phyloP scores from a whole-genome alignment of 1,284 basidiomycete genomes.

The Wallemia mellicola region DNA sequence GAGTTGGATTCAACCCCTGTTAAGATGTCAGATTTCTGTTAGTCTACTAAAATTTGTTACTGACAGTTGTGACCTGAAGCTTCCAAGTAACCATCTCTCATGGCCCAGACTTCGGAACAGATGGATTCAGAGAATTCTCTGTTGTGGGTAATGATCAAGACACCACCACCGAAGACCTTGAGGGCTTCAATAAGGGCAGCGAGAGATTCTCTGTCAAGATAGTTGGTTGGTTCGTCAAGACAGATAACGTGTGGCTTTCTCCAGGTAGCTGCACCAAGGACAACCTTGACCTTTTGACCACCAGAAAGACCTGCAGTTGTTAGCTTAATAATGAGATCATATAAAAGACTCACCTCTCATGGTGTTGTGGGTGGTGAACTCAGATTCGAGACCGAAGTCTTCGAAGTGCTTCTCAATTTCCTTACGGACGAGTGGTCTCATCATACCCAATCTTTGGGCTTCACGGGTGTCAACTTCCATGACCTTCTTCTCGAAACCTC shows the following conservation, averaged over 20 bases:
- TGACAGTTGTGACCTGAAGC: conserved; percentile 85
- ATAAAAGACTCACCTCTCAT: conserved; percentile 8
- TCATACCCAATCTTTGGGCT: conserved; percentile 80
- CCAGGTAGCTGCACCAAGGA: conserved; percentile 93
- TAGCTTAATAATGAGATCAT: too few relatives aligned
- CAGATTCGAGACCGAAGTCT: conserved; percentile 82
- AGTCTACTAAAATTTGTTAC: conserved; percentile 1
- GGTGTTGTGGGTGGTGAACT: conserved; percentile 56
- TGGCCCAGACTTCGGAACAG: conserved; percentile 22
- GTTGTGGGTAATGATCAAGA: conserved; percentile 87
- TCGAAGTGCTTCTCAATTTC: conserved; percentile 96
- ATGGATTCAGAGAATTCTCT: conserved; percentile 89
- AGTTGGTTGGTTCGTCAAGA: conserved; percentile 83
- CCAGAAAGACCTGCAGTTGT: conserved; percentile 92
- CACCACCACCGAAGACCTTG: conserved; percentile 90
- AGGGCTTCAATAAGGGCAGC: conserved; percentile 85
- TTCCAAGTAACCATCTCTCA: conserved; percentile 46
- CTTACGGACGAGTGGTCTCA: conserved; percentile 81
- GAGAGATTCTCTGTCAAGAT: conserved; percentile 89
- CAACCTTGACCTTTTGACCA: conserved; percentile 99
- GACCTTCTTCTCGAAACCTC: conserved; percentile 97
- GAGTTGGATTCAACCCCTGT: too few relatives aligned
- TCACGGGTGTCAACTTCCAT: conserved; percentile 90
- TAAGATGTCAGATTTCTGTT: conserved; percentile 9
- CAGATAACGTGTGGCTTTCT: conserved; percentile 91